Conservation (phyloP, 352 stramenopile species). For the Aphanomyces astaci region DNA sequence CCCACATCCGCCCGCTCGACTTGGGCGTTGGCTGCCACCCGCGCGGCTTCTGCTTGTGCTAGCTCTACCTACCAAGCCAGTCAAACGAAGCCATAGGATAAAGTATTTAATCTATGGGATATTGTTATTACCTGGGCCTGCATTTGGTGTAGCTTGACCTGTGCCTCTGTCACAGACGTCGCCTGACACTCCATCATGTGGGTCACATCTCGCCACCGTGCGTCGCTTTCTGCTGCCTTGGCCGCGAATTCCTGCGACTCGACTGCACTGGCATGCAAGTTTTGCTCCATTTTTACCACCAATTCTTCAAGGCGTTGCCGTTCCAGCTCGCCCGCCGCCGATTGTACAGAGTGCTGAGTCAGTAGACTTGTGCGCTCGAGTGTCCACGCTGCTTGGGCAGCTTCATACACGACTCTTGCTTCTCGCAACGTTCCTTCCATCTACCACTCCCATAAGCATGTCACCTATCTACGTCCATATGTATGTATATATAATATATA, state of each 20-base stretch:
- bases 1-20: slow-evolving; percentile 31
- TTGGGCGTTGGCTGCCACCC: slow-evolving; percentile 37
- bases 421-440: slow-evolving; percentile 4
- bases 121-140: slow-evolving; percentile 22
- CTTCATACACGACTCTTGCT: background rate
- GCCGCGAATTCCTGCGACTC: background rate
- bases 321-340: background rate
- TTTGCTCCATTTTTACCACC: background rate
- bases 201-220: slow-evolving; percentile 7
- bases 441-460: background rate
- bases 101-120: too few species aligned
- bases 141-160: slow-evolving; percentile 15
- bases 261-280: background rate
- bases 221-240: background rate
- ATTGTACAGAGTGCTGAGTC: slow-evolving; percentile 2
- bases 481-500: too few species aligned
- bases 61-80: slow-evolving; percentile 26
- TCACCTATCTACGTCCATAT: too few species aligned
- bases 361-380: slow-evolving; percentile 13
- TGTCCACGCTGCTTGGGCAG: background rate
- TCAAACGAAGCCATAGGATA: too few species aligned
- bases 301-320: background rate
- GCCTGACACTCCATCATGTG: background rate
- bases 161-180: background rate
- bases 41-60: slow-evolving; percentile 30